Evolutionary conservation across 2,329 filamentous ascomycete species (phyloP).

Genomic region (Zalaria obscura): DNA sequence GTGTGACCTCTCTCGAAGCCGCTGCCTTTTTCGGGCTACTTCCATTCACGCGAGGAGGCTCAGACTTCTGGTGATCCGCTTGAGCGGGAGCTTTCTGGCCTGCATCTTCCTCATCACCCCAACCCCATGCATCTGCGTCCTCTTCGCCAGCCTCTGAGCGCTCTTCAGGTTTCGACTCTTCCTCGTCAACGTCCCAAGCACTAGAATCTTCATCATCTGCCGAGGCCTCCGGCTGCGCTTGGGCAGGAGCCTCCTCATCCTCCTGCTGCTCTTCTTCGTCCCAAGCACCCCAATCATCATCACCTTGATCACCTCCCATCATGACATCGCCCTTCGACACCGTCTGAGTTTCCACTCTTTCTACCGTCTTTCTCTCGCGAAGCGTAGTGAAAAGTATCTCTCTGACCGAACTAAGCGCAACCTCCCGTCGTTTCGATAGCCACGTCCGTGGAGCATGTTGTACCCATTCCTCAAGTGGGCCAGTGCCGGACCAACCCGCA

Average conservation of each 20-base stretch:
- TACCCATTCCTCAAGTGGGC: conserved; percentile 63
- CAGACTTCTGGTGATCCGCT: too few species aligned
- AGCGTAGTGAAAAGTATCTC: conserved; percentile 53
- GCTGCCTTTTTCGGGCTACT: conserved; percentile 13
- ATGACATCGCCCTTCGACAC: conserved; percentile 56
- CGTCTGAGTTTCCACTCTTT: conserved; percentile 72
- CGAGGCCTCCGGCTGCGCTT: conserved; percentile 4
- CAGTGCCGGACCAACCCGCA: conserved; percentile 41
- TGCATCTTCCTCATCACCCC: conserved; percentile 52
- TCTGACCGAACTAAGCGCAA: conserved; percentile 61
- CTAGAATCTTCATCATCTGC: conserved; percentile 31
- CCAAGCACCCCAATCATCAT: conserved; percentile 46
- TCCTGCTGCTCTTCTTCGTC: conserved; percentile 39
- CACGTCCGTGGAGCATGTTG: conserved; percentile 68
- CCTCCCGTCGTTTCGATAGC: conserved; percentile 72
- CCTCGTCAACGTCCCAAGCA: conserved; percentile 32
- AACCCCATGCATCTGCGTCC: conserved; percentile 62
- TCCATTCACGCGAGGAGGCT: too few species aligned
- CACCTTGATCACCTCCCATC: conserved; percentile 37
- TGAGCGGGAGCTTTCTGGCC: neutral
- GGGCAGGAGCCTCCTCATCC: conserved; percentile 14
- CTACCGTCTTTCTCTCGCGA: conserved; percentile 54
- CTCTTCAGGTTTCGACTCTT: conserved; percentile 5
- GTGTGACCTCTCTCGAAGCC: conserved; percentile 36
- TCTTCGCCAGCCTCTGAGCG: conserved; percentile 15